These are phyloP conservation scores for Curvularia verruculosa DNA, from an alignment of 2,329 filamentous ascomycete species.

Conservation along the genomic window DNA sequence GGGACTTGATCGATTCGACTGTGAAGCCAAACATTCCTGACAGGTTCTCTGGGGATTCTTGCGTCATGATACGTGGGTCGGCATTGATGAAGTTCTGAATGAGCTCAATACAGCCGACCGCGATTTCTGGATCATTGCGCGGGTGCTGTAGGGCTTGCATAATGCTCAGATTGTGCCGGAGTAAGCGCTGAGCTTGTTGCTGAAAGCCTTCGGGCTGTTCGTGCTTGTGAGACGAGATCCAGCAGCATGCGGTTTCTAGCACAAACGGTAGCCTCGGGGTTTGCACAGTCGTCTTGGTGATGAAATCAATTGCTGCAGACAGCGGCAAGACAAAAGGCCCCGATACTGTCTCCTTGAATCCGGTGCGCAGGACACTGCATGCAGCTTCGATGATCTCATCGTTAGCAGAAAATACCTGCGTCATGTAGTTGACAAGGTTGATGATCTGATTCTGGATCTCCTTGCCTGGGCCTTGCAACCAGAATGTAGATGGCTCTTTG, in stretches of 20 bases:
- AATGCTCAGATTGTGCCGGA: constrained; percentile 68
- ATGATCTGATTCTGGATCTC: constrained; percentile 60
- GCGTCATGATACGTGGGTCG: constrained; percentile 66
- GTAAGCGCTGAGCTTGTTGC: constrained; percentile 40
- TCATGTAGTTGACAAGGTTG: constrained; percentile 57
- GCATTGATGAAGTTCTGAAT: constrained; percentile 67
- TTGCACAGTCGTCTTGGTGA: constrained; percentile 64
- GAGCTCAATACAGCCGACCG: constrained; percentile 77
- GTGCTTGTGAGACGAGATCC: constrained; percentile 57
- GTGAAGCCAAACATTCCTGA: constrained; percentile 75
- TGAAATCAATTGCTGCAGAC: constrained; percentile 68
- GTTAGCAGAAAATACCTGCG: constrained; percentile 62
- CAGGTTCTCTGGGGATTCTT: constrained; percentile 62
- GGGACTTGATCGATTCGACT: constrained; percentile 71
- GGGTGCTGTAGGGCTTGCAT: constrained; percentile 67
- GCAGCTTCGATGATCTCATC: constrained; percentile 74
- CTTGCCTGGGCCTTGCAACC: constrained; percentile 57
- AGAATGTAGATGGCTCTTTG: constrained; percentile 50
- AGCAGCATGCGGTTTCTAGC: constrained; percentile 73
- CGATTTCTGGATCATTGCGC: constrained; percentile 71
- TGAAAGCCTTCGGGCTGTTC: constrained; percentile 49
- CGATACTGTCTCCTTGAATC: constrained; percentile 74
- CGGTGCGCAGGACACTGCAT: constrained; percentile 73
- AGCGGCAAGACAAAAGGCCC: constrained; percentile 80
- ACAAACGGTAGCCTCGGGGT: constrained; percentile 71